A percentile compares a stretch with the other conserved stretches of the same genome.
Evolutionary conservation across 768 basidiomycete genomes (phyloP).

Genomic region (Mycena metata): DNA sequence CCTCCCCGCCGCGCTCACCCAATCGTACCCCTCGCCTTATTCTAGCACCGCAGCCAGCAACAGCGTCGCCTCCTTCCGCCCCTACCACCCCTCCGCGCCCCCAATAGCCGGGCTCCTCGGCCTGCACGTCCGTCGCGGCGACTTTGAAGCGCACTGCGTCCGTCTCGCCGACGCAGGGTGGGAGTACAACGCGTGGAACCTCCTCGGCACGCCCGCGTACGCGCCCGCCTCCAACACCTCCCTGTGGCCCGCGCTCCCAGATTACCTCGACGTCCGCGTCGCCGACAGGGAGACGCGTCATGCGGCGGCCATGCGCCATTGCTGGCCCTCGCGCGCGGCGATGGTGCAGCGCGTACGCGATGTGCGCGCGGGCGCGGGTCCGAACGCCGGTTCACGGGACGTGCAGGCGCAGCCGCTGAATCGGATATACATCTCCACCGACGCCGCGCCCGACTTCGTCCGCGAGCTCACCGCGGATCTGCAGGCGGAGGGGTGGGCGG

Average conservation of each 20-base stretch:
- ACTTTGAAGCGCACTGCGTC: constrained; percentile 59
- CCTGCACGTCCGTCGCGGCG: constrained; percentile 65
- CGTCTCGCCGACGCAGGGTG: constrained; percentile 49
- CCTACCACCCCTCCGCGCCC: constrained; percentile 9
- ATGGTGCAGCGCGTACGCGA: constrained; percentile 55
- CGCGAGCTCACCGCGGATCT: constrained; percentile 52
- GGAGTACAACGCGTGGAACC: constrained; percentile 59
- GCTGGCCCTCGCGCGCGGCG: constrained; percentile 55
- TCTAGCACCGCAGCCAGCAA: background rate
- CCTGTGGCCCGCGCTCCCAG: constrained; percentile 52
- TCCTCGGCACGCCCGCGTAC: constrained; percentile 43
- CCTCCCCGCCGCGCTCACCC: background rate
- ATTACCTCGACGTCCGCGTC: constrained; percentile 39
- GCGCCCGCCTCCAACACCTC: constrained; percentile 45
- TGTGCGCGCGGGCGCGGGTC: constrained; percentile 40
- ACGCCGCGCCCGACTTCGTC: constrained; percentile 57
- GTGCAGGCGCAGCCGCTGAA: constrained; percentile 41
- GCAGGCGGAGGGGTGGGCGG: constrained; percentile 50
- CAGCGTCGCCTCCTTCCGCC: constrained; percentile 15
- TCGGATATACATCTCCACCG: constrained; percentile 62
- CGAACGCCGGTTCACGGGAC: background rate
- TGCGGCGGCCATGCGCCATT: constrained; percentile 52
- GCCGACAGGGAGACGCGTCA: constrained; percentile 35
- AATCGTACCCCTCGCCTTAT: too few species aligned
- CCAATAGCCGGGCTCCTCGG: constrained; percentile 57